Percentiles rank a stretch among this genome's conserved stretches.
phyloP scores from a whole-genome alignment of 2,329 filamentous ascomycete species.

The Kalmusia sp. region DNA sequence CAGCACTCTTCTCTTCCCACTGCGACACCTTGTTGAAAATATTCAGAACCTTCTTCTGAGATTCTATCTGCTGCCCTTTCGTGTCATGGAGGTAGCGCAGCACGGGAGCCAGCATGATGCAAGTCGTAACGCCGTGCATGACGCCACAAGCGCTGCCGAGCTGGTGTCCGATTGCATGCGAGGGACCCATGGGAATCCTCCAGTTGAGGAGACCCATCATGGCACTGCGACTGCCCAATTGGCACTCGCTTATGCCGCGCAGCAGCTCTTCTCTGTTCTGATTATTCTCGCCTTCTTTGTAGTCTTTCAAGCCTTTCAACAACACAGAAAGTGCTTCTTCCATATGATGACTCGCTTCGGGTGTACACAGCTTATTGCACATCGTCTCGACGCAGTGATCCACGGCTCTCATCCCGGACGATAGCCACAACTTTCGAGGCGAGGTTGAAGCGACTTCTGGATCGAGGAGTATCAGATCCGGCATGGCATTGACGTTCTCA shows the following conservation, averaged over 20 bases:
- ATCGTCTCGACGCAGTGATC: constrained; percentile 41
- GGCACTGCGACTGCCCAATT: constrained; percentile 27
- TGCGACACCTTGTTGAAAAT: constrained; percentile 27
- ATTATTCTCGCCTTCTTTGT: constrained; percentile 23
- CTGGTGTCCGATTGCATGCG: constrained; percentile 31
- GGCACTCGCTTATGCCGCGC: constrained; percentile 26
- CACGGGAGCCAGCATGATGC: constrained; percentile 29
- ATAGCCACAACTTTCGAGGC: constrained; percentile 32
- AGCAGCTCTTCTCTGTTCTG: constrained; percentile 17
- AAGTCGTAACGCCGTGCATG: constrained; percentile 31
- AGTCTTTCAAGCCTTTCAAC: constrained; percentile 25
- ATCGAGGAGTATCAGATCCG: constrained; percentile 29
- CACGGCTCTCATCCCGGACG: constrained; percentile 34
- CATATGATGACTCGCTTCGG: constrained; percentile 23
- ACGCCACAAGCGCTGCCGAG: constrained; percentile 27
- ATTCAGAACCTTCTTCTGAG: constrained; percentile 20
- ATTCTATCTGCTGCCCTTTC: constrained; percentile 16
- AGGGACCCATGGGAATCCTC: constrained; percentile 26
- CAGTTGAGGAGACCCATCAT: constrained; percentile 28
- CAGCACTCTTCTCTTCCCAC: constrained; percentile 23
- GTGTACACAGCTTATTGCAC: constrained; percentile 20
- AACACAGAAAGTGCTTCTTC: constrained; percentile 29
- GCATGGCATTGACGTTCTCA: constrained; percentile 19
- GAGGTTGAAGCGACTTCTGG: constrained; percentile 32
- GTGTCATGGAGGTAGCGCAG: constrained; percentile 21